phyloP scores from a whole-genome alignment of 768 basidiomycete species.

The Xerocomus spinulosus region DNA sequence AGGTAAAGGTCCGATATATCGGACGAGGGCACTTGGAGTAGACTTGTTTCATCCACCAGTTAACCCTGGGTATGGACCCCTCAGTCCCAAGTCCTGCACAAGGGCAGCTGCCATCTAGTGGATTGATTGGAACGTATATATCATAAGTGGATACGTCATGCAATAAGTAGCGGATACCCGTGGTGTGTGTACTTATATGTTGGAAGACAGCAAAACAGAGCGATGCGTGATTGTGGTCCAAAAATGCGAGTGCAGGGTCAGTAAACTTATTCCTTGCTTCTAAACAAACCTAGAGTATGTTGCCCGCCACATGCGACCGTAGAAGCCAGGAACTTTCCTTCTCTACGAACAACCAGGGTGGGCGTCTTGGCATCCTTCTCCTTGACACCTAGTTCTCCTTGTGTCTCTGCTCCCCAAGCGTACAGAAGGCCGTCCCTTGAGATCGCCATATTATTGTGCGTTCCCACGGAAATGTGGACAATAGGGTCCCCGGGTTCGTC shows the following conservation, averaged over 20 bases:
- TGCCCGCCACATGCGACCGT: constrained; percentile 71
- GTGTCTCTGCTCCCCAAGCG: constrained; percentile 74
- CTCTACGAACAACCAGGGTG: constrained; percentile 61
- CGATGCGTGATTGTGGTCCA: constrained; percentile 15
- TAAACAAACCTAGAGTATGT: constrained; percentile 68
- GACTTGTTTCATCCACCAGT: no score
- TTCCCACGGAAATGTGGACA: constrained; percentile 60
- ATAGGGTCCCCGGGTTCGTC: constrained; percentile 62
- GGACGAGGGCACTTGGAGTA: no score
- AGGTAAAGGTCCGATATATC: no score
- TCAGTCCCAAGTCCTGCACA: no score
- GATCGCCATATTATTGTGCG: constrained; percentile 69
- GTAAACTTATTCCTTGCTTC: constrained; percentile 45
- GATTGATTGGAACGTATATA: constrained; percentile 11
- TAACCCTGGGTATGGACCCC: no score
- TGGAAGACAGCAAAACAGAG: constrained; percentile 8
- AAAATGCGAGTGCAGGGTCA: constrained; percentile 11
- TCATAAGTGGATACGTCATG: constrained; percentile 14
- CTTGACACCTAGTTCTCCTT: constrained; percentile 68
- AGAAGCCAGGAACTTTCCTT: constrained; percentile 54
- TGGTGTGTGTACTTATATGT: constrained; percentile 18
- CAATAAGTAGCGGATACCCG: constrained; percentile 15
- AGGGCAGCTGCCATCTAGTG: not conserved
- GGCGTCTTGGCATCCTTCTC: constrained; percentile 62
- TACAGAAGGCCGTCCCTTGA: constrained; percentile 65